phyloP scores from a whole-genome alignment of 805 yeast species.

The Sugiyamaella lignohabitans region DNA sequence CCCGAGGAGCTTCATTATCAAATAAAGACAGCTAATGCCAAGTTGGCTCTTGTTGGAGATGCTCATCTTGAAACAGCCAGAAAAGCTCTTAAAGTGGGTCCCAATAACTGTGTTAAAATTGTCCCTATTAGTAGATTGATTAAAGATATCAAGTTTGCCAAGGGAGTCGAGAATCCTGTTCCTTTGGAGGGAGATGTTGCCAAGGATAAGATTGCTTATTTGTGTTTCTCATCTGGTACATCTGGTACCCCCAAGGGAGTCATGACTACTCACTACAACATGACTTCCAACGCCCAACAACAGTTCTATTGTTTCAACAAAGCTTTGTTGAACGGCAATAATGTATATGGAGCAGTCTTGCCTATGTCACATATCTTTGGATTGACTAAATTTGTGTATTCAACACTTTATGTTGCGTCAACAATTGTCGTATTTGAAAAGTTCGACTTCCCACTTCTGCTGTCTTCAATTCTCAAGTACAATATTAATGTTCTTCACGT shows the following conservation, averaged over 20 bases:
- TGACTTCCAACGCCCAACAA: constrained; percentile 33
- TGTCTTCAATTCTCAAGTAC: constrained; percentile 26
- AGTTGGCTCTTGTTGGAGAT: constrained; percentile 18
- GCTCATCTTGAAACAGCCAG: constrained; percentile 5
- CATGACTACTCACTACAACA: constrained; percentile 49
- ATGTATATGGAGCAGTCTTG: constrained; percentile 9
- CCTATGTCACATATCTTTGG: constrained; percentile 39
- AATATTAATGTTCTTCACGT: constrained; percentile 37
- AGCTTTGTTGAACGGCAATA: constrained; percentile 1
- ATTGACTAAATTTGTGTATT: constrained; percentile 70
- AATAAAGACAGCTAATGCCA: constrained; percentile 20
- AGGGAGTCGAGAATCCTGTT: constrained; percentile 3
- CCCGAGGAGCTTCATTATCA: constrained; percentile 31
- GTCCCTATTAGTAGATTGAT: background rate
- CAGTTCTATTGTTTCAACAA: background rate
- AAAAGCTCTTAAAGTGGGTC: constrained; percentile 7
- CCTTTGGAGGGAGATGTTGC: constrained; percentile 3
- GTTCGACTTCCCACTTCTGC: constrained; percentile 31
- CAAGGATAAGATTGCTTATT: constrained; percentile 20
- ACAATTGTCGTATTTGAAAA: constrained; percentile 25
- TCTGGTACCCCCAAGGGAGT: constrained; percentile 70
- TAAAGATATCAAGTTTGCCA: background rate
- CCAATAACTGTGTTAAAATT: background rate
- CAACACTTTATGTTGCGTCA: constrained; percentile 41
- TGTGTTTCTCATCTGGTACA: constrained; percentile 28